Evolutionary conservation across 2,329 filamentous ascomycete genomes (phyloP).

Genomic region (Claviceps purpurea): DNA sequence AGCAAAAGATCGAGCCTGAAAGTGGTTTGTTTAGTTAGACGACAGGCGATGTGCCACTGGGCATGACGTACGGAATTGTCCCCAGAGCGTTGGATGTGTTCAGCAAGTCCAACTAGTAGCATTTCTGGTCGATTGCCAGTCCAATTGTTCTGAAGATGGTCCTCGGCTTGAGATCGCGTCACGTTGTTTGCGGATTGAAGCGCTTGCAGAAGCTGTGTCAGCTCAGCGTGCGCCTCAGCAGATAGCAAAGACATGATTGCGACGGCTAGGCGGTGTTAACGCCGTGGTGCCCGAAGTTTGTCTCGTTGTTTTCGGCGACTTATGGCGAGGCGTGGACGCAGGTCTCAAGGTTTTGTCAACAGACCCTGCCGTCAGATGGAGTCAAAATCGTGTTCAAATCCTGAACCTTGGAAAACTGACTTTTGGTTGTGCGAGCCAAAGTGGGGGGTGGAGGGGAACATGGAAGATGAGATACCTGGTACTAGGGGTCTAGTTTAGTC

Average conservation of each 20-base stretch:
- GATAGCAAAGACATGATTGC: conserved; percentile 65
- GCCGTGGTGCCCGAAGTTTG: conserved; percentile 10
- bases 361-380: neutral
- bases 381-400: conserved; percentile 5
- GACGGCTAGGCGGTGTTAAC: conserved; percentile 12
- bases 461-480: neutral
- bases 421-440: conserved; percentile 12
- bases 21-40: conserved; percentile 22
- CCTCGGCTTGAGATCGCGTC: conserved; percentile 74
- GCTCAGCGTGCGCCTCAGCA: conserved; percentile 69
- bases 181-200: conserved; percentile 84
- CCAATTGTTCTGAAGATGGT: conserved; percentile 86
- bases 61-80: conserved; percentile 48
- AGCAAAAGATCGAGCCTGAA: conserved; percentile 68
- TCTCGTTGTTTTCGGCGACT: conserved; percentile 4
- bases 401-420: conserved; percentile 5
- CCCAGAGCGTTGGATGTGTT: conserved; percentile 73
- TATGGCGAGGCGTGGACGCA: neutral
- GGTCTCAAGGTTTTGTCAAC: neutral
- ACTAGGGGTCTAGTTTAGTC: neutral
- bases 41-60: neutral
- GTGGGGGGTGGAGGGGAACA: conserved; percentile 11
- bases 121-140: conserved; percentile 68
- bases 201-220: conserved; percentile 74
- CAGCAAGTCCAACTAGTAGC: conserved; percentile 83